These are phyloP conservation scores for Vitis rotundifolia DNA, from an alignment of 164 flowering plant species.

Conservation along the genomic window DNA sequence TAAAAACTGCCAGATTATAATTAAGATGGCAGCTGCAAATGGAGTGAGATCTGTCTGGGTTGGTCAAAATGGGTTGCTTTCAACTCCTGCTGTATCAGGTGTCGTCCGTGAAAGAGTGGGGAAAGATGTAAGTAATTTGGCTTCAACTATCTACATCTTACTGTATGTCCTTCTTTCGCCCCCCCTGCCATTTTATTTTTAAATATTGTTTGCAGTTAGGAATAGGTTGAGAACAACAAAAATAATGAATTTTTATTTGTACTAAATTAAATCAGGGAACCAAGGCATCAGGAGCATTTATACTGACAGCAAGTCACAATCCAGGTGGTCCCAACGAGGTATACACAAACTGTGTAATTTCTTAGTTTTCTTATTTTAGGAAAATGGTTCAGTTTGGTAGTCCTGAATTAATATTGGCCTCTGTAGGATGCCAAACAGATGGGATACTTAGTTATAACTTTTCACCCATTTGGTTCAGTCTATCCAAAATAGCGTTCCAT, in stretches of 20 bases:
- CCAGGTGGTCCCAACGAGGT: conserved; percentile 99
- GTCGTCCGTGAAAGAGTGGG: conserved; percentile 94
- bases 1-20: conserved; percentile 70
- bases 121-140: conserved; percentile 59
- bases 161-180: neutral
- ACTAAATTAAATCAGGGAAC: conserved; percentile 58
- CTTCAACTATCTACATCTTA: conserved; percentile 7
- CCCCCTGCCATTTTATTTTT: neutral
- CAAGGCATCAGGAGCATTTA: conserved; percentile 85
- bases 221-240: no score
- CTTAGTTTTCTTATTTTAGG: no score
- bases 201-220: neutral
- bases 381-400: no score
- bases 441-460: no score
- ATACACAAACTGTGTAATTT: conserved; percentile 4
- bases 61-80: conserved; percentile 85
- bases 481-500: no score
- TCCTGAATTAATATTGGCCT: no score
- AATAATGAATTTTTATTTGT: neutral
- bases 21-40: conserved; percentile 96
- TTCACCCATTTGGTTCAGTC: no score
- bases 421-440: no score
- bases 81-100: conserved; percentile 99
- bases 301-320: conserved; percentile 98
- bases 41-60: conserved; percentile 94